phyloP scores from a whole-genome alignment of 2,329 filamentous ascomycete species.

The Calonectria crousiana region DNA sequence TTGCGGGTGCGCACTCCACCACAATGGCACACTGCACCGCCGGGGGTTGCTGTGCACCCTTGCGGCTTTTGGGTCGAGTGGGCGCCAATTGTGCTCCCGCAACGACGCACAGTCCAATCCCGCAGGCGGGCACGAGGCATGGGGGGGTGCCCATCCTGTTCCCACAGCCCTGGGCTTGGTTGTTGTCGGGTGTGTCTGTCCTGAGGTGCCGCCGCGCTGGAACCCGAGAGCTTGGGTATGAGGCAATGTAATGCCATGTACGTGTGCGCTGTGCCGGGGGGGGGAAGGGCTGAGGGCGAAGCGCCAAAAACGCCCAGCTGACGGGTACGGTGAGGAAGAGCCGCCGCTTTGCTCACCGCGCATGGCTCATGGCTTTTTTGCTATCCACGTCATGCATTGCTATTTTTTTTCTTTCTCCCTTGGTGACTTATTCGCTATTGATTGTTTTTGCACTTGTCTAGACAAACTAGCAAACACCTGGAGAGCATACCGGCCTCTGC shows the following conservation, averaged over 20 bases:
- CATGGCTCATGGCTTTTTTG: not conserved
- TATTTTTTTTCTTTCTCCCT: not conserved
- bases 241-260: not conserved
- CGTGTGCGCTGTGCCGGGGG: not conserved
- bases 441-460: not conserved
- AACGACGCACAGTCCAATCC: not conserved
- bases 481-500: not conserved
- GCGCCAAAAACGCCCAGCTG: not conserved
- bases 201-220: not conserved
- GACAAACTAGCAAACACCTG: not conserved
- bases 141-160: constrained; percentile 8
- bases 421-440: not conserved
- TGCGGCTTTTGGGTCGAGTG: not conserved
- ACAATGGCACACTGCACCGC: not conserved
- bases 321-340: not conserved
- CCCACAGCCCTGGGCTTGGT: constrained; percentile 16
- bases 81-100: not conserved
- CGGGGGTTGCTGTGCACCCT: not conserved
- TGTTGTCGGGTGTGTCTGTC: not conserved
- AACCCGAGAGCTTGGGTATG: constrained; percentile 14
- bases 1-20: constrained; percentile 4
- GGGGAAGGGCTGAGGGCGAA: not conserved
- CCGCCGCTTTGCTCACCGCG: constrained; percentile 3
- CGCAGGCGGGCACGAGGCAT: not conserved
- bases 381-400: not conserved